phyloP scores from a whole-genome alignment of 2,329 filamentous ascomycete species.

The Fusarium sp. region DNA sequence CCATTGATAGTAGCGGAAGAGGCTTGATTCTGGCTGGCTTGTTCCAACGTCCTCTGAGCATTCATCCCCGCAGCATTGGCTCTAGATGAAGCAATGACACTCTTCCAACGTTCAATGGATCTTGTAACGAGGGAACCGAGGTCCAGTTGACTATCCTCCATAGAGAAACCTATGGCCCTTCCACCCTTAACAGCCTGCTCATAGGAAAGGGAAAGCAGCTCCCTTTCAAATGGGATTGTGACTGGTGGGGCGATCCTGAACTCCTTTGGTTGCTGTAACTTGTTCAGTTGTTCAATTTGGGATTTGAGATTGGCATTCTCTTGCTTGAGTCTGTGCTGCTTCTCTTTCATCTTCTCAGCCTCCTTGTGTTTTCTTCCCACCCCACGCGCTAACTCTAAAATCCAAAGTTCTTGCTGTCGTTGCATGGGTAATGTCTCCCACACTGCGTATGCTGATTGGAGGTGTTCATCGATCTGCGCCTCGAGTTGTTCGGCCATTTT shows the following conservation, averaged over 20 bases:
- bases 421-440: conserved; percentile 76
- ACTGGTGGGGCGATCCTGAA: conserved; percentile 66
- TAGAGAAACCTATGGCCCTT: conserved; percentile 58
- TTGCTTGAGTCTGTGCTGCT: conserved; percentile 65
- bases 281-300: conserved; percentile 70
- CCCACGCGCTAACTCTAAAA: conserved; percentile 70
- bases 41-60: conserved; percentile 63
- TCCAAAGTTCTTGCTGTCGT: conserved; percentile 70
- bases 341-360: conserved; percentile 62
- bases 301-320: conserved; percentile 68
- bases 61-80: conserved; percentile 59
- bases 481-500: conserved; percentile 71
- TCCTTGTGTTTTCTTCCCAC: conserved; percentile 69
- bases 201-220: conserved; percentile 60
- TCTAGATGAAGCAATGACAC: conserved; percentile 66
- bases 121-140: conserved; percentile 63
- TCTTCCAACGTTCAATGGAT: conserved; percentile 73
- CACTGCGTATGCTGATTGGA: conserved; percentile 80
- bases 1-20: conserved; percentile 41
- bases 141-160: conserved; percentile 66
- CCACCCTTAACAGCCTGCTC: conserved; percentile 59
- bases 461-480: conserved; percentile 77
- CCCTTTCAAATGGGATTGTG: conserved; percentile 64
- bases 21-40: conserved; percentile 43
- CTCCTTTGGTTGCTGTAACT: conserved; percentile 70